Conservation (phyloP, 2,329 filamentous ascomycete genomes). For the Claviceps cyperi region DNA sequence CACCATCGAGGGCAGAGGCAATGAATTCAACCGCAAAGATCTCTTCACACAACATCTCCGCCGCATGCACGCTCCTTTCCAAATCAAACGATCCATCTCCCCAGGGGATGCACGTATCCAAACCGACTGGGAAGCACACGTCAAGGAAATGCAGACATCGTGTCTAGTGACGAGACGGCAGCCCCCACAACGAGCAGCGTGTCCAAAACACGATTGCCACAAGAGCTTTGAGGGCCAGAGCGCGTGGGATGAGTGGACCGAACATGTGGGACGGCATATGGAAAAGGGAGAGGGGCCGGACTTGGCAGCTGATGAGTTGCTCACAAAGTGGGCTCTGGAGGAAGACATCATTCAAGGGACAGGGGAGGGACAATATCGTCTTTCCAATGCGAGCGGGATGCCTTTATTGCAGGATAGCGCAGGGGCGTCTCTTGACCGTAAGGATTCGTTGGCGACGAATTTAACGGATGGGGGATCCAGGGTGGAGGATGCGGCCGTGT, state of each 20-base stretch:
- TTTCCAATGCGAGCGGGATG: constrained; percentile 22
- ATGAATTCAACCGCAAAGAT: constrained; percentile 86
- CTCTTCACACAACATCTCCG: constrained; percentile 89
- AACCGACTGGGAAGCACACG: constrained; percentile 47
- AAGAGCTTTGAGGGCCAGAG: constrained; percentile 54
- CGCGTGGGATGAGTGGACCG: constrained; percentile 83
- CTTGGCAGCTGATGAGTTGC: constrained; percentile 41
- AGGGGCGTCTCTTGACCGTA: constrained; percentile 11
- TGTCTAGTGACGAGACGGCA: constrained; percentile 58
- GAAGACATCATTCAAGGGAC: constrained; percentile 48
- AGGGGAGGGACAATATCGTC: constrained; percentile 40
- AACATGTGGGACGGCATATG: constrained; percentile 83
- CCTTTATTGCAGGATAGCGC: constrained; percentile 6
- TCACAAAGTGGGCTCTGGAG: constrained; percentile 48
- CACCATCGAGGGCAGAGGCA: constrained; percentile 40
- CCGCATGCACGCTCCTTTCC: constrained; percentile 74
- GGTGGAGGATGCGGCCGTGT: constrained; percentile 10
- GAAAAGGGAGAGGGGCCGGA: constrained; percentile 52
- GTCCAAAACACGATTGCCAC: constrained; percentile 56
- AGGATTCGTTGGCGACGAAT: constrained; percentile 12
- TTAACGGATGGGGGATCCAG: constrained; percentile 7
- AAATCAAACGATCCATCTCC: constrained; percentile 42
- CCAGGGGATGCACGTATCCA: constrained; percentile 46
- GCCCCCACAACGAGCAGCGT: constrained; percentile 57
- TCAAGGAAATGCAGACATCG: constrained; percentile 55